phyloP scores from a whole-genome alignment of 177 flowering plant genomes.

The Tripterygium wilfordii region DNA sequence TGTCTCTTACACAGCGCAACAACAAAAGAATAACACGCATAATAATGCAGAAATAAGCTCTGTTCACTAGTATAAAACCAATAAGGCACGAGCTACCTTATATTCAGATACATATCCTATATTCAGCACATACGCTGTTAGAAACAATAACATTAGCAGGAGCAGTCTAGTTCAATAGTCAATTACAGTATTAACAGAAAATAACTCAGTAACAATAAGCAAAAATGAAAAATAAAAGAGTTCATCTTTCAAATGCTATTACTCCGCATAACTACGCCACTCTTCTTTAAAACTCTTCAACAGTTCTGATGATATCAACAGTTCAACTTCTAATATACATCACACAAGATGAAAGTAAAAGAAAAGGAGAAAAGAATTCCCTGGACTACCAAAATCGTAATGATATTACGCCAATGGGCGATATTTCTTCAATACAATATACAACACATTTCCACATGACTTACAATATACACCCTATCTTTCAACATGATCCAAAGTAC shows the following conservation, averaged over 20 bases:
- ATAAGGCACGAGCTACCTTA: conserved; percentile 29
- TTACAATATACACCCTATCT: conserved; percentile 18
- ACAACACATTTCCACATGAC: conserved; percentile 28
- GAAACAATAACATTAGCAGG: too few relatives aligned
- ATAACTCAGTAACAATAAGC: too few relatives aligned
- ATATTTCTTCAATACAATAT: conserved; percentile 26
- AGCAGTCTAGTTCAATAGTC: too few relatives aligned
- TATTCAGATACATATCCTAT: too few relatives aligned
- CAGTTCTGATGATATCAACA: conserved; percentile 12
- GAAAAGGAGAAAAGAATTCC: conserved; percentile 15
- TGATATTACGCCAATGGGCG: conserved; percentile 27
- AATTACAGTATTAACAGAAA: too few relatives aligned
- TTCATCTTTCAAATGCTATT: too few relatives aligned
- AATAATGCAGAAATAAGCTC: too few relatives aligned
- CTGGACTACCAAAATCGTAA: conserved; percentile 38
- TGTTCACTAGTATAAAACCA: too few relatives aligned
- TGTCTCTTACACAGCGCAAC: too few relatives aligned
- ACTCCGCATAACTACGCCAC: conserved; percentile 15
- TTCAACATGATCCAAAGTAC: conserved; percentile 10
- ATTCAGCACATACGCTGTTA: too few relatives aligned
- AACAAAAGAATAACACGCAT: too few relatives aligned
- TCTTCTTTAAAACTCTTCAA: conserved; percentile 19
- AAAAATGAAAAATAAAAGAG: too few relatives aligned
- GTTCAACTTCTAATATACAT: conserved; percentile 21
- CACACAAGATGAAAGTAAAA: conserved; percentile 8